Evolutionary conservation across 2,329 filamentous ascomycete genomes (phyloP).

Genomic region (Stemphylium vesicarium): DNA sequence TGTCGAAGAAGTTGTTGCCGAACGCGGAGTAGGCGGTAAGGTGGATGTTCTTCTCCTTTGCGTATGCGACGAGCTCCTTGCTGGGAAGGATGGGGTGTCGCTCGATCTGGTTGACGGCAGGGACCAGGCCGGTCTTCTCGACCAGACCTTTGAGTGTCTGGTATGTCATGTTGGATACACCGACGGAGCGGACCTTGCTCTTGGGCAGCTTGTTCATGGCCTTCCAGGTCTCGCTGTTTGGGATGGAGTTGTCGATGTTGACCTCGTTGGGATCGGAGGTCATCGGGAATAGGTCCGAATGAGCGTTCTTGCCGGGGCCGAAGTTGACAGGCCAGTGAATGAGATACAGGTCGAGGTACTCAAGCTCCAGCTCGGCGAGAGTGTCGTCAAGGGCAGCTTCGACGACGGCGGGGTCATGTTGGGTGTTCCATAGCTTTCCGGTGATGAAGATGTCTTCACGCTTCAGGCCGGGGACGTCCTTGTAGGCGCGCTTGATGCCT

Average conservation of each 20-base stretch:
- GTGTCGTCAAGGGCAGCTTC: conserved; percentile 74
- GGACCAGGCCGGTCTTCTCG: conserved; percentile 25
- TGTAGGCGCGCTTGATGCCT: neutral
- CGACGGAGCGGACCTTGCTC: no score
- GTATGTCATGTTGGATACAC: no score
- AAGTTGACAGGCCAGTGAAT: conserved; percentile 79
- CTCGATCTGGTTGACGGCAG: conserved; percentile 26
- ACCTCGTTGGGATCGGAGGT: no score
- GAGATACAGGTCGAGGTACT: conserved; percentile 90
- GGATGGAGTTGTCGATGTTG: no score
- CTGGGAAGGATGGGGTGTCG: conserved; percentile 17
- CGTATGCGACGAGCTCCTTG: no score
- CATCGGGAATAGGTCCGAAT: no score
- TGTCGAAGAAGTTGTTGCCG: no score
- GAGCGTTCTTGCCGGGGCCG: neutral
- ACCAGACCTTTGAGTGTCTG: conserved; percentile 31
- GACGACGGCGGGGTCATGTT: conserved; percentile 68
- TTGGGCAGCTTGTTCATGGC: conserved; percentile 35
- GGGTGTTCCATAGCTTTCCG: conserved; percentile 90
- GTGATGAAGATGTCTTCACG: conserved; percentile 54
- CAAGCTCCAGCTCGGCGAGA: conserved; percentile 78
- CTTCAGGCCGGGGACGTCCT: no score
- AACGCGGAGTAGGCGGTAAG: no score
- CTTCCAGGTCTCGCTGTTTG: neutral
- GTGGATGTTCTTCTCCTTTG: no score